Evolutionary conservation across 768 basidiomycete species (phyloP).

Genomic region (Leccinum incarnatum): DNA sequence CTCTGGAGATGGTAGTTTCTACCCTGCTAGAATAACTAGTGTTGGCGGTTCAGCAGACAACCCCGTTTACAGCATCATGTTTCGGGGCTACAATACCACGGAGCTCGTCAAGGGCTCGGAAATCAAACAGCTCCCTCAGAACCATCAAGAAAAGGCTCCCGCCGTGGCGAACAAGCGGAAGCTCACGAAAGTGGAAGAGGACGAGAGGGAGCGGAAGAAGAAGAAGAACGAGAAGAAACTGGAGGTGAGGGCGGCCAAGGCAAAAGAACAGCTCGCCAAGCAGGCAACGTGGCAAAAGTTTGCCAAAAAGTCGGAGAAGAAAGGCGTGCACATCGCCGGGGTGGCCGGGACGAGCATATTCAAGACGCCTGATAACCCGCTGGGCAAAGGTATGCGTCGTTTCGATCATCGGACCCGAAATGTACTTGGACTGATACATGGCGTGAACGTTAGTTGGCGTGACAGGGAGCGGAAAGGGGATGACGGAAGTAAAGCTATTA

Average conservation of each 20-base stretch:
- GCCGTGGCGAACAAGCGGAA: slow-evolving; percentile 66
- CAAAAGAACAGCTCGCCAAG: slow-evolving; percentile 81
- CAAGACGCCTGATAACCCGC: slow-evolving; percentile 90
- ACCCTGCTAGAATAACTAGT: slow-evolving; percentile 84
- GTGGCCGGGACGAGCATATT: slow-evolving; percentile 88
- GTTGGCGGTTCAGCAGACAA: slow-evolving; percentile 81
- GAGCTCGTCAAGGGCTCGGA: slow-evolving; percentile 75
- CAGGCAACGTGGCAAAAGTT: slow-evolving; percentile 94
- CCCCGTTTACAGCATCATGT: slow-evolving; percentile 84
- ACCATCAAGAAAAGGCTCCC: slow-evolving; percentile 43
- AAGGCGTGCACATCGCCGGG: slow-evolving; percentile 88
- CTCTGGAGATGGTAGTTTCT: slow-evolving; percentile 80
- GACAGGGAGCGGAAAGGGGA: slow-evolving; percentile 84
- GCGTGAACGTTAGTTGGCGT: slow-evolving; percentile 65
- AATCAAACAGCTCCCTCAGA: slow-evolving; percentile 66
- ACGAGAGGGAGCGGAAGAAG: slow-evolving; percentile 85
- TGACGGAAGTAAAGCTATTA: slow-evolving; percentile 70
- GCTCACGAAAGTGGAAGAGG: slow-evolving; percentile 75
- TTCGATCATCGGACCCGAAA: slow-evolving; percentile 8
- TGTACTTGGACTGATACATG: slow-evolving; percentile 13
- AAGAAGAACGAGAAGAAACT: slow-evolving; percentile 95
- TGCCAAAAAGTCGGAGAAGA: slow-evolving; percentile 91
- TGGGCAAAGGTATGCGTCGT: slow-evolving; percentile 68
- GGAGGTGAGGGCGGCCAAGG: slow-evolving; percentile 78
- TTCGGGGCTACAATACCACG: slow-evolving; percentile 89